Conservation (phyloP, 495 filamentous ascomycete species). For the Daldinia concentrica region DNA sequence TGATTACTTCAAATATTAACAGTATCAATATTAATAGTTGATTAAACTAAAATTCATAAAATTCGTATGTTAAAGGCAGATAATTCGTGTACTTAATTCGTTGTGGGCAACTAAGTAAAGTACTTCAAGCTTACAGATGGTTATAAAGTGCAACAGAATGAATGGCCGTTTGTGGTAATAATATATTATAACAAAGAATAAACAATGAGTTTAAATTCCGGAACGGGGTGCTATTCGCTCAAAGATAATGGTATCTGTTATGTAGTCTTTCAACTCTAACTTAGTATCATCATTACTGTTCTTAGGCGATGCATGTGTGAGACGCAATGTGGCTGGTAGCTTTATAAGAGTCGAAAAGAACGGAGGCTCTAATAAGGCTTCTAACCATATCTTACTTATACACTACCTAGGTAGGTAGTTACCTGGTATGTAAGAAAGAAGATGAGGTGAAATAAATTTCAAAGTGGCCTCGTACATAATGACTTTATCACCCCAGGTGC, state of each 20-base stretch:
- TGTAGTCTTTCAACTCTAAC: neutral
- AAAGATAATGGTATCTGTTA: neutral
- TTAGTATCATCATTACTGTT: neutral
- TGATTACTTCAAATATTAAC: neutral
- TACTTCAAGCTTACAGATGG: neutral
- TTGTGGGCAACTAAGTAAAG: neutral
- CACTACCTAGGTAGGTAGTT: no score
- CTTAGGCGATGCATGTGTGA: neutral
- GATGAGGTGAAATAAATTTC: no score
- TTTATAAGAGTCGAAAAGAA: no score
- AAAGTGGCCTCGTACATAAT: no score
- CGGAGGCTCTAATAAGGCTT: no score
- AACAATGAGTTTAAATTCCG: neutral
- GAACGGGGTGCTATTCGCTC: neutral
- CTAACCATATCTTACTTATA: no score
- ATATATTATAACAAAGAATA: slow-evolving; percentile 5
- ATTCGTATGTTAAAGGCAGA: neutral
- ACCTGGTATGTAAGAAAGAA: no score
- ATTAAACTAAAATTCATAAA: neutral
- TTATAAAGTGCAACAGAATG: neutral
- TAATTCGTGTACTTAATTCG: neutral
- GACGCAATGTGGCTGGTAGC: neutral
- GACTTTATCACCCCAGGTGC: no score
- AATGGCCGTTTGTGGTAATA: neutral
- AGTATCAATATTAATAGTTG: neutral